These are phyloP conservation scores for Mucuna pruriens DNA, from an alignment of 306 rosid genomes.

Conservation along the genomic window DNA sequence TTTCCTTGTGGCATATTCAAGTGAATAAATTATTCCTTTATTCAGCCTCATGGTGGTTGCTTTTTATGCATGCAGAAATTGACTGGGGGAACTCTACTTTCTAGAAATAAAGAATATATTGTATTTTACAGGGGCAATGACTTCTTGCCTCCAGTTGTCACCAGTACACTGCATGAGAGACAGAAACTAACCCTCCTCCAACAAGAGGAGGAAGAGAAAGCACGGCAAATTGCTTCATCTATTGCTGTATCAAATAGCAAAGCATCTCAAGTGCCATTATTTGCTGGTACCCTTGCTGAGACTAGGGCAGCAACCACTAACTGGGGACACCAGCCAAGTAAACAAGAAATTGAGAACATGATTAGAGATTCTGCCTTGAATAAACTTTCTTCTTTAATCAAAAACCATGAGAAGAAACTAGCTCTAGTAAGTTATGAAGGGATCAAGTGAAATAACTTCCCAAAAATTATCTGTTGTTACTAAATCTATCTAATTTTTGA, in stretches of 20 bases:
- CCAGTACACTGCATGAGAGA: slow-evolving; percentile 70
- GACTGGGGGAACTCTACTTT: slow-evolving; percentile 88
- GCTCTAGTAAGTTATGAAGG: slow-evolving; percentile 63
- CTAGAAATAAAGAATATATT: slow-evolving; percentile 93
- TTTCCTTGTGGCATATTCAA: slow-evolving; percentile 13
- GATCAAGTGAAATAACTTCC: slow-evolving; percentile 32
- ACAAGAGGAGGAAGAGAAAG: slow-evolving; percentile 84
- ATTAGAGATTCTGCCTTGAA: slow-evolving; percentile 66
- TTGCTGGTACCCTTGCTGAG: slow-evolving; percentile 95
- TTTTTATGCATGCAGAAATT: slow-evolving; percentile 67
- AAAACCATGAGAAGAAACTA: slow-evolving; percentile 65
- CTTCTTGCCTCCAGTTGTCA: slow-evolving; percentile 77
- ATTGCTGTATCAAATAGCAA: slow-evolving; percentile 46
- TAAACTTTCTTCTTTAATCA: slow-evolving; percentile 58
- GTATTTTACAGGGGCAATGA: slow-evolving; percentile 91
- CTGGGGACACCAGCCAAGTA: slow-evolving; percentile 74
- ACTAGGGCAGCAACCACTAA: slow-evolving; percentile 81
- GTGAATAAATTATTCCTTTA: slow-evolving; percentile 21
- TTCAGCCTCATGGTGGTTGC: slow-evolving; percentile 39
- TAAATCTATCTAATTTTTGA: slow-evolving; percentile 43
- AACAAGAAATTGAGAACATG: slow-evolving; percentile 70
- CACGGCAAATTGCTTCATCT: slow-evolving; percentile 59
- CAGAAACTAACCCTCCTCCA: slow-evolving; percentile 56
- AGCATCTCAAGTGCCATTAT: slow-evolving; percentile 54
- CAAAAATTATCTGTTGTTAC: slow-evolving; percentile 25